Evolutionary conservation across 2,329 filamentous ascomycete genomes (phyloP), one percentile per base, ranked within the genome.

Genomic region (Colletotrichum orbiculare): DNA sequence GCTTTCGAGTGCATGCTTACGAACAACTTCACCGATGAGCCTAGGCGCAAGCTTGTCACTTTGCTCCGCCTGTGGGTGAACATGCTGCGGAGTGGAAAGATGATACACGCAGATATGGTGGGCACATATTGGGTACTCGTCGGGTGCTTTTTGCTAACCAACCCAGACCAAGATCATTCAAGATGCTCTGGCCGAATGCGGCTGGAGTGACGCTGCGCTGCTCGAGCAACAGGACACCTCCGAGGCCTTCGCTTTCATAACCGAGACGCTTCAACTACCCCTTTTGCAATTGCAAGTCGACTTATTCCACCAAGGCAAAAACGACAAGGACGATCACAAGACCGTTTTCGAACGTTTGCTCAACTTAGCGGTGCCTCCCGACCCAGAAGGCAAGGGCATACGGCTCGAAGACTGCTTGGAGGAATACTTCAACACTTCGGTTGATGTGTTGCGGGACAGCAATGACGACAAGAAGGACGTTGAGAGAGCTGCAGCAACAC

Each of bases 171-270:
- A 91, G 76, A 84, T 93, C 69, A 85, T 99, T 12, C 94, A 97
- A 77, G 88, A 95, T 45, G 85, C 93, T 9, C 78, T 98, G 43
- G 90, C 91, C 15, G 90, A 90, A 57, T 97, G 94, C 75, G 96
- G 95, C 4, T 98, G 96, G 96, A 81, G 86, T 70, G 94, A 96
- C 63, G 94, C 94, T 50, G 85, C 86, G 25, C 79, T 86, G 62
- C 74, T 92, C n/a, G 86, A 89, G 70, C 96, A 98, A 74, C 96
- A 99, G 78, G 96, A 99, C 76, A 93, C 93, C 0, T 97, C 96
- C 0, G 96, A 99, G 77, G 94, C 94, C 1, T 98, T 98, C 74
- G 92, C 90, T 0, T 97, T 97, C 75, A 94, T 99, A 68, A 97
- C 95, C 0, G 94, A 94, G 69, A 93, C 91, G 25, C 84, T 99